A percentile compares a stretch with the other conserved stretches of the same genome.
Conservation (phyloP, 495 filamentous ascomycete species). For the Podospora tetraspora region DNA sequence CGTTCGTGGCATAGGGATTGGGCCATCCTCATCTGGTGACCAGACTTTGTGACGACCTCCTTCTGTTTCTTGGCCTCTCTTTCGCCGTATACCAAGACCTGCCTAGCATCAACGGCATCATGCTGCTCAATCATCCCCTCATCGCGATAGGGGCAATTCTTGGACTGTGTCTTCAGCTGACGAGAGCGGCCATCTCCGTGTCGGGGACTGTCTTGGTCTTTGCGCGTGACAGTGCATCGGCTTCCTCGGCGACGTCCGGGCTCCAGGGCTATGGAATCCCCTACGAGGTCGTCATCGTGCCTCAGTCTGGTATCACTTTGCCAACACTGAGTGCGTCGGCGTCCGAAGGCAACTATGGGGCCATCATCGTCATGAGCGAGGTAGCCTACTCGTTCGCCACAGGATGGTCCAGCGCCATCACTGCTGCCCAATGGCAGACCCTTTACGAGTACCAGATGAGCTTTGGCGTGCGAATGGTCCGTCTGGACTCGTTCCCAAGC, state of each 20-base stretch:
- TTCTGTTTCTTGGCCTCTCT: background rate
- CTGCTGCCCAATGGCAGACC: constrained; percentile 50
- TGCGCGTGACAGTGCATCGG: constrained; percentile 46
- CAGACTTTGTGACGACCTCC: background rate
- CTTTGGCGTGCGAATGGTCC: constrained; percentile 58
- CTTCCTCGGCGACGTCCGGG: constrained; percentile 44
- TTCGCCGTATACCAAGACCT: background rate
- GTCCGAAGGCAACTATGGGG: constrained; percentile 50
- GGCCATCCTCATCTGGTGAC: background rate
- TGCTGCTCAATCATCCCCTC: constrained; percentile 5
- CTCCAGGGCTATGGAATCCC: constrained; percentile 60
- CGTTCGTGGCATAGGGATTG: background rate
- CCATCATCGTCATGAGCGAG: constrained; percentile 52
- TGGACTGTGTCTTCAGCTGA: background rate
- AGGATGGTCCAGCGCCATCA: constrained; percentile 51
- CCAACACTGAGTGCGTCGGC: constrained; percentile 44
- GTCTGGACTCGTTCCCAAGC: constrained; percentile 52
- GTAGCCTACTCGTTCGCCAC: constrained; percentile 51
- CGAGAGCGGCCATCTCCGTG: constrained; percentile 21
- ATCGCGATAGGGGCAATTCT: constrained; percentile 5
- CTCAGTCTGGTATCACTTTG: constrained; percentile 45
- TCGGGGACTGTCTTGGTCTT: constrained; percentile 53
- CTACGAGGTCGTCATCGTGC: constrained; percentile 50
- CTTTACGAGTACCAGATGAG: constrained; percentile 53
- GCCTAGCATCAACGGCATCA: background rate